Conservation (phyloP, 2,329 filamentous ascomycete species). For the Dendryphion nanum region DNA sequence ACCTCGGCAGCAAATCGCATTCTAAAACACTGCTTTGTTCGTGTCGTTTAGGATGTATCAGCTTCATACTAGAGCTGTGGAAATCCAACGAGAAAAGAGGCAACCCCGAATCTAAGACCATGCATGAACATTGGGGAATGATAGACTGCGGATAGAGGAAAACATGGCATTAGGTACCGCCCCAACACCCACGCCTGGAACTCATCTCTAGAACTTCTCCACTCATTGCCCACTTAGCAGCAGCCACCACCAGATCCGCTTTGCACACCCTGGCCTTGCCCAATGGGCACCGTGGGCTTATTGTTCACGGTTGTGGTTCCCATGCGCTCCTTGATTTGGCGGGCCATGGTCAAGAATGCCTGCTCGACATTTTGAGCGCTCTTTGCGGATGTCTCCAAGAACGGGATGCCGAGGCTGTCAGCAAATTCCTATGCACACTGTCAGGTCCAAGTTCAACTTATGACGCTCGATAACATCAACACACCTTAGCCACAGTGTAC, state of each 20-base stretch:
- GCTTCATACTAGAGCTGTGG: conserved; percentile 18
- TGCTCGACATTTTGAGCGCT: conserved; percentile 99
- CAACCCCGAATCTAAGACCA: conserved; percentile 29
- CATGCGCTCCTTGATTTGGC: conserved; percentile 99
- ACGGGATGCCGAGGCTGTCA: conserved; percentile 96
- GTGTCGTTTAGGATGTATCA: conserved; percentile 14
- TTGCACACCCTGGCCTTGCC: conserved; percentile 90
- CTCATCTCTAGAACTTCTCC: conserved; percentile 10
- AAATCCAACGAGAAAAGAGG: conserved; percentile 25
- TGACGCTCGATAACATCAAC: conserved; percentile 20
- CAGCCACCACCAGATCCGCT: conserved; percentile 81
- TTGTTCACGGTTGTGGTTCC: conserved; percentile 96
- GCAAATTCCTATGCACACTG: conserved; percentile 76
- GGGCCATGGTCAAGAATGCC: conserved; percentile 99
- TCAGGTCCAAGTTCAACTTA: conserved; percentile 14
- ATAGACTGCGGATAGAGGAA: conserved; percentile 20
- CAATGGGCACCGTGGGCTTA: conserved; percentile 96
- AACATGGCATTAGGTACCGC: conserved; percentile 30
- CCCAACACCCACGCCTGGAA: conserved; percentile 29
- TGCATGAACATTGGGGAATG: conserved; percentile 26
- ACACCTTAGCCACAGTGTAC: conserved; percentile 98
- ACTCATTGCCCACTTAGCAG: conserved; percentile 62
- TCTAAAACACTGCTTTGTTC: conserved; percentile 11
- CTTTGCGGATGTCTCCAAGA: conserved; percentile 99
- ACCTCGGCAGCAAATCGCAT: conserved; percentile 7